A percentile compares a stretch with the other conserved stretches of the same genome.
Evolutionary conservation across 805 yeast genomes (phyloP).

Genomic region (Torulaspora microellipsoides): DNA sequence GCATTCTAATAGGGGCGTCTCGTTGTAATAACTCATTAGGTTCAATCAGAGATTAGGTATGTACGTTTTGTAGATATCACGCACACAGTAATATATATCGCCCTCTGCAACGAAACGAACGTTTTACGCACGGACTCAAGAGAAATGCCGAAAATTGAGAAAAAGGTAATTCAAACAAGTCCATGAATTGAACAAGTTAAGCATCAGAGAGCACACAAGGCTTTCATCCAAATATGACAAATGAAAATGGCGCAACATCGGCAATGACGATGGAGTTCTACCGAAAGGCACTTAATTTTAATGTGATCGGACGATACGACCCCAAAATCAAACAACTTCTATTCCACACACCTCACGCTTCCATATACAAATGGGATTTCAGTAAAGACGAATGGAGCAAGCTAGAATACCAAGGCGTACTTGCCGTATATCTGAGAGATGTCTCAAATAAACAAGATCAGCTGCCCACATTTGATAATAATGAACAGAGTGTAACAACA

Average conservation of each 20-base stretch:
- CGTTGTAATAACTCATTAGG: conserved; percentile 8
- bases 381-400: conserved; percentile 63
- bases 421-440: conserved; percentile 59
- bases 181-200: neutral
- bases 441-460: conserved; percentile 24
- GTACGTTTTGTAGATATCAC: neutral
- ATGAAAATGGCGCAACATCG: conserved; percentile 7
- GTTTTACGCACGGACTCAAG: neutral
- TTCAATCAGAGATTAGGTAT: neutral
- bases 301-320: conserved; percentile 73
- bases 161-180: neutral
- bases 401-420: conserved; percentile 63
- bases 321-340: conserved; percentile 63
- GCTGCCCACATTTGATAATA: conserved; percentile 15
- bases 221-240: conserved; percentile 6
- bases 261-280: conserved; percentile 52
- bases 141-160: neutral
- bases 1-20: conserved; percentile 13
- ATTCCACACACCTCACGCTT: conserved; percentile 67
- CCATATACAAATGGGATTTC: conserved; percentile 59
- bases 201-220: neutral
- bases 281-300: conserved; percentile 64
- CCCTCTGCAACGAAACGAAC: neutral
- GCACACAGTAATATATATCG: neutral
- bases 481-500: conserved; percentile 11